These are phyloP conservation scores for Ophiostoma populinum DNA, from an alignment of 2,329 filamentous ascomycete genomes.

Conservation along the genomic window DNA sequence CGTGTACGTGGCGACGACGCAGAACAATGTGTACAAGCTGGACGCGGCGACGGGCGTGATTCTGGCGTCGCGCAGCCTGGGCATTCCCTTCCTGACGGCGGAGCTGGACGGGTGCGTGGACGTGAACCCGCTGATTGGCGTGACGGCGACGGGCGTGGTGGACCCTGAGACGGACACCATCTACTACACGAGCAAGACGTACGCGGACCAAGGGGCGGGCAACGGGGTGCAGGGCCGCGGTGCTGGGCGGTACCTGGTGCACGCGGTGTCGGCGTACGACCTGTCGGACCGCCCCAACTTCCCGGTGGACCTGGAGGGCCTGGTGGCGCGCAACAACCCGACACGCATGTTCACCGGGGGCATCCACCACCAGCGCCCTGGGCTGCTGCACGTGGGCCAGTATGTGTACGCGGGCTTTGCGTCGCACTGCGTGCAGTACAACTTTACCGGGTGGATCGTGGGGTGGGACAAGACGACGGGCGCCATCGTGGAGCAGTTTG, in stretches of 20 bases:
- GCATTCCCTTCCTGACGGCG: slow-evolving; percentile 27
- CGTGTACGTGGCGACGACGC: slow-evolving; percentile 30
- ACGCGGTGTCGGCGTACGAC: slow-evolving; percentile 28
- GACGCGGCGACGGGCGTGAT: slow-evolving; percentile 28
- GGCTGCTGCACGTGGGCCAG: slow-evolving; percentile 26
- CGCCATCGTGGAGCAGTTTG: slow-evolving; percentile 24
- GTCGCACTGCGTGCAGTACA: slow-evolving; percentile 33
- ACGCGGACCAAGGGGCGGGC: slow-evolving; percentile 19
- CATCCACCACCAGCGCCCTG: slow-evolving; percentile 29
- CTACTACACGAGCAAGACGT: slow-evolving; percentile 32
- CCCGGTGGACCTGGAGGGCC: slow-evolving; percentile 25
- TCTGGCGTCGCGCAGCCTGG: slow-evolving; percentile 22
- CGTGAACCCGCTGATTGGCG: slow-evolving; percentile 28
- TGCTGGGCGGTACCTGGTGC: slow-evolving; percentile 26
- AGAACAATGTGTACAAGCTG: slow-evolving; percentile 33
- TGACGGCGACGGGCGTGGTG: slow-evolving; percentile 32
- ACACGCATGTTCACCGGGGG: slow-evolving; percentile 27
- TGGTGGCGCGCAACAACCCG: slow-evolving; percentile 26
- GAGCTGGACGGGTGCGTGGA: slow-evolving; percentile 30
- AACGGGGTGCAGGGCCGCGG: slow-evolving; percentile 21
- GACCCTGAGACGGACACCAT: slow-evolving; percentile 30
- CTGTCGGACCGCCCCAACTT: slow-evolving; percentile 23
- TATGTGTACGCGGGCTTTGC: slow-evolving; percentile 31
- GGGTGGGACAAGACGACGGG: slow-evolving; percentile 29
- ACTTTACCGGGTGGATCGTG: slow-evolving; percentile 32